A percentile compares a stretch with the other conserved stretches of the same genome.
phyloP scores from a whole-genome alignment of 2,329 filamentous ascomycete species.

The Nemania bipapillata region DNA sequence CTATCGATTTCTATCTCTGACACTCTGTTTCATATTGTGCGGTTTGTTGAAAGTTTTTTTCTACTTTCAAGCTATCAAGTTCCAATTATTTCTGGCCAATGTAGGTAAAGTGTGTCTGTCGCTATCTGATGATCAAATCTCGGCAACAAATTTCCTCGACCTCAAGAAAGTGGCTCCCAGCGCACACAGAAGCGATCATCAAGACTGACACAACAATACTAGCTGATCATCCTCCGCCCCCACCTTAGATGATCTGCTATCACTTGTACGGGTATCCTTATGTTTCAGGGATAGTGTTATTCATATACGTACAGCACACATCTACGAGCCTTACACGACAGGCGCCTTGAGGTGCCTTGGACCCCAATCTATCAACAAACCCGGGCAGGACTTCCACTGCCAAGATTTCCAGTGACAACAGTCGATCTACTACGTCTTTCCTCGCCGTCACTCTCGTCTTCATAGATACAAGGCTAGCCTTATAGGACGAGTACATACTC shows the following conservation, averaged over 20 bases:
- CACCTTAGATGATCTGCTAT: constrained; percentile 26
- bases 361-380: background rate
- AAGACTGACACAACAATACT: constrained; percentile 21
- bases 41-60: background rate
- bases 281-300: constrained; percentile 27
- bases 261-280: constrained; percentile 32
- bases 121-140: background rate
- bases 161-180: constrained; percentile 7
- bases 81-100: background rate
- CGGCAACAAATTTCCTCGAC: background rate
- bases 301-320: background rate
- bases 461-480: background rate
- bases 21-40: constrained; percentile 1
- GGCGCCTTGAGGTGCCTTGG: background rate
- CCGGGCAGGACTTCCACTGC: background rate
- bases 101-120: background rate
- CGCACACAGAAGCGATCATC: constrained; percentile 30
- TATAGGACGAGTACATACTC: background rate
- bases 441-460: background rate
- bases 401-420: background rate
- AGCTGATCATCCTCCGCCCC: constrained; percentile 31
- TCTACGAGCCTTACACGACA: constrained; percentile 3
- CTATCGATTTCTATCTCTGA: background rate
- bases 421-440: background rate
- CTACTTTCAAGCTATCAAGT: background rate